These are phyloP conservation scores for Ostreobium quekettii DNA, from an alignment of 139 green algal genomes.

Conservation along the genomic window DNA sequence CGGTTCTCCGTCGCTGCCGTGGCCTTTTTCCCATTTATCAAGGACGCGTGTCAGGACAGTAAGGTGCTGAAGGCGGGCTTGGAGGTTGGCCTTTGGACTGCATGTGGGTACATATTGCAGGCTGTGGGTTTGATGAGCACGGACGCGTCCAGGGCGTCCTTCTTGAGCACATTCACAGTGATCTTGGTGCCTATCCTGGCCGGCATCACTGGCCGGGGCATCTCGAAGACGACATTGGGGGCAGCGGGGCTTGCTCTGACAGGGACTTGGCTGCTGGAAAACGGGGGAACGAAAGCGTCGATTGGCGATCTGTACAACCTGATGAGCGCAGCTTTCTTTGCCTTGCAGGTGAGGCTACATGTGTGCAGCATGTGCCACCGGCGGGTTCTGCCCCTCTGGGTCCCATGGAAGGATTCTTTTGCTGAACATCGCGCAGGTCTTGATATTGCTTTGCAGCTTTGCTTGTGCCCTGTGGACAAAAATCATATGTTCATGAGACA, in stretches of 20 bases:
- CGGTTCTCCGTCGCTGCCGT: conserved; percentile 29
- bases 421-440: too few relatives aligned
- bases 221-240: conserved; percentile 51
- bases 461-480: too few relatives aligned
- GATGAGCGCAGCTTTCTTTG: conserved; percentile 5
- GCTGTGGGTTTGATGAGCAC: conserved; percentile 48
- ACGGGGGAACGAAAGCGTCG: neutral
- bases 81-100: conserved; percentile 27
- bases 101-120: conserved; percentile 46
- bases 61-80: conserved; percentile 21
- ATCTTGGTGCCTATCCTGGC: conserved; percentile 68
- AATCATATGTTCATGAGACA: too few relatives aligned
- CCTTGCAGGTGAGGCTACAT: conserved; percentile 13
- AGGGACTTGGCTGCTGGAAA: conserved; percentile 33
- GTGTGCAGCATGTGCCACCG: too few relatives aligned
- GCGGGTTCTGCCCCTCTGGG: too few relatives aligned
- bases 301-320: conserved; percentile 9
- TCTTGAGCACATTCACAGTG: conserved; percentile 77
- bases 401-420: too few relatives aligned
- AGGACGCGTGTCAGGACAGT: neutral
- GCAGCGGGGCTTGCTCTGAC: conserved; percentile 44
- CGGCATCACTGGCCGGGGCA: conserved; percentile 44
- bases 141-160: conserved; percentile 55
- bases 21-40: conserved; percentile 26
- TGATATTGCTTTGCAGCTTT: too few relatives aligned